A percentile compares a stretch with the other conserved stretches of the same genome.
phyloP scores from a whole-genome alignment of 2,329 filamentous ascomycete genomes.

The Apiospora kogelbergensis region DNA sequence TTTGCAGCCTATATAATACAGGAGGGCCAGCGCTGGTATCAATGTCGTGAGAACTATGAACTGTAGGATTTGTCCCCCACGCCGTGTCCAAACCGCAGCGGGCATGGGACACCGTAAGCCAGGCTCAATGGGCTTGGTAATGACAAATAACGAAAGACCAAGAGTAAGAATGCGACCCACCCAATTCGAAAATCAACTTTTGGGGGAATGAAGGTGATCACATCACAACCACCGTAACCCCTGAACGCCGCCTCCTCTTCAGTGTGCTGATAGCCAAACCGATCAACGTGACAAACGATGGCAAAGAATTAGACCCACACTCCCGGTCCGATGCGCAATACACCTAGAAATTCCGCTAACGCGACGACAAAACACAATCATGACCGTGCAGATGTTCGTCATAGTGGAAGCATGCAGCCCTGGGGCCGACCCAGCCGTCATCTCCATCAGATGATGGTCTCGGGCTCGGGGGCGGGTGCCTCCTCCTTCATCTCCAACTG shows the following conservation, averaged over 20 bases:
- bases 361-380: neutral
- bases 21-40: neutral
- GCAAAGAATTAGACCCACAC: neutral
- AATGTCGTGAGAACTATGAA: constrained; percentile 11
- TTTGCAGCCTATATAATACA: constrained; percentile 30
- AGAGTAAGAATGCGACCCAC: neutral
- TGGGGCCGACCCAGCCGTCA: neutral
- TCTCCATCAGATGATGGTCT: constrained; percentile 1
- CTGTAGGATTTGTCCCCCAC: neutral
- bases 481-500: constrained; percentile 30
- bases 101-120: neutral
- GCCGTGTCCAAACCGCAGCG: neutral
- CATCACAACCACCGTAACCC: constrained; percentile 8
- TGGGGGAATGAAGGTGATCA: constrained; percentile 5
- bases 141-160: constrained; percentile 3
- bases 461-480: constrained; percentile 16
- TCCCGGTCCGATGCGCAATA: neutral
- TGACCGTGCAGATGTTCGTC: neutral
- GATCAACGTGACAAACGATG: neutral
- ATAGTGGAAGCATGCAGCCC: neutral
- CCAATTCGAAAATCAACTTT: constrained; percentile 6
- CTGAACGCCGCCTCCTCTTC: constrained; percentile 4
- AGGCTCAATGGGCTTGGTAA: neutral
- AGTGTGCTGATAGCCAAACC: neutral
- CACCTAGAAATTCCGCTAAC: constrained; percentile 1